Evolutionary conservation across 345 rosid genomes (phyloP).

Genomic region (Eucalyptus microcorys): DNA sequence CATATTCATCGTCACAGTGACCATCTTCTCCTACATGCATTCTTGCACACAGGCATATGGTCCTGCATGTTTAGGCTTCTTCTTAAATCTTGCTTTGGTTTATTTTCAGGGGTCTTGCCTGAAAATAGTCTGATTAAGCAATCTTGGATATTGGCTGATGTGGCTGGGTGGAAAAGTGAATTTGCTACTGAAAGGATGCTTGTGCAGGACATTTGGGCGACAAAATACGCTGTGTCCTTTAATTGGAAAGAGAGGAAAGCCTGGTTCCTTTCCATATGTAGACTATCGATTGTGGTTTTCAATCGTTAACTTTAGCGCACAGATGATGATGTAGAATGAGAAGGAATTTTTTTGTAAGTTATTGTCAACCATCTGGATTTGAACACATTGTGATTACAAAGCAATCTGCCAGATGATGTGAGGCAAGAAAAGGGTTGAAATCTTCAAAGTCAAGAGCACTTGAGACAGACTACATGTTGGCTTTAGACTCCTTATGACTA

Average conservation of each 20-base stretch:
- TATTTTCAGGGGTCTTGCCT: not conserved
- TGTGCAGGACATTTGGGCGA: not conserved
- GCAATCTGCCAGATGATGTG: not conserved
- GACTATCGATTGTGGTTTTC: not conserved
- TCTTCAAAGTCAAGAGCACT: not conserved
- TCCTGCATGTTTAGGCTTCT: not conserved
- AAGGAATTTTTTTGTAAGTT: not conserved
- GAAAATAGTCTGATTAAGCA: not conserved
- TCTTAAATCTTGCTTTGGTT: not conserved
- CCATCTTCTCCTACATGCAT: not conserved
- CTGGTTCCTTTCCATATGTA: not conserved
- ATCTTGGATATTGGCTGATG: not conserved
- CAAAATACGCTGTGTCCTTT: not conserved
- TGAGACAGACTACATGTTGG: not conserved
- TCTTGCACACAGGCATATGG: not conserved
- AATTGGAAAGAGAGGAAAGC: not conserved
- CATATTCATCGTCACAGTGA: not conserved
- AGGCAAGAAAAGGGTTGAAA: not conserved
- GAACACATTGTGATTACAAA: not conserved
- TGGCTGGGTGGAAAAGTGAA: not conserved
- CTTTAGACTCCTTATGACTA: not conserved
- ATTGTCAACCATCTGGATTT: not conserved
- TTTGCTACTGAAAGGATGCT: not conserved
- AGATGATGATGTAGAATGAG: not conserved
- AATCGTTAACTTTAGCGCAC: not conserved